A percentile compares a stretch with the other conserved stretches of the same genome.
These are phyloP conservation scores for Elsinoe ampelina DNA, from an alignment of 2,329 filamentous ascomycete species.

Conservation along the genomic window DNA sequence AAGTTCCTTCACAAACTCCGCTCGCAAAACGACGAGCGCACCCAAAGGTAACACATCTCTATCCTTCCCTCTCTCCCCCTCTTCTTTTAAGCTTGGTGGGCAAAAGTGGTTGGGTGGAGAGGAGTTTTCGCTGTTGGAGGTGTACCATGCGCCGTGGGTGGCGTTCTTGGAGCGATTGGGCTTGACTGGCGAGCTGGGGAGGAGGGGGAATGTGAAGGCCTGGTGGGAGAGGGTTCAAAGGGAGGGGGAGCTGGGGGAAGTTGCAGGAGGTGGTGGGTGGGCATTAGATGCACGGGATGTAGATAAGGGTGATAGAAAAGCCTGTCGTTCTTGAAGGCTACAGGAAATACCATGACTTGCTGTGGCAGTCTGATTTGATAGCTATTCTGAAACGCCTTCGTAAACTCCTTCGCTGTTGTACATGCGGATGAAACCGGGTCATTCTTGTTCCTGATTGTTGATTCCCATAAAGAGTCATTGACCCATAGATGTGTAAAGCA, in stretches of 20 bases:
- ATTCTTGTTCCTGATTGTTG: not conserved
- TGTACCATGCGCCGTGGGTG: conserved; percentile 13
- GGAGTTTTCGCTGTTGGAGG: conserved; percentile 9
- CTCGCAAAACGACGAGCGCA: not conserved
- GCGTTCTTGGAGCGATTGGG: not conserved
- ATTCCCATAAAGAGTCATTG: not conserved
- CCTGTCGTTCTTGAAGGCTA: not conserved
- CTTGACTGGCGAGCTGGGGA: not conserved
- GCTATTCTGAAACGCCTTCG: not conserved
- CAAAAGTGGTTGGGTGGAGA: conserved; percentile 8
- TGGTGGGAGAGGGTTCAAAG: conserved; percentile 9
- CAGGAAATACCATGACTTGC: not conserved
- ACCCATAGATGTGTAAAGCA: not conserved
- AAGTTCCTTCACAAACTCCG: not conserved
- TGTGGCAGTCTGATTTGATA: not conserved
- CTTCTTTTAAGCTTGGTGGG: not conserved
- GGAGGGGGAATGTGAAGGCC: not conserved
- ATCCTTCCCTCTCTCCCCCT: not conserved
- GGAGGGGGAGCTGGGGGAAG: not conserved
- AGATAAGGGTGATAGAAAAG: not conserved
- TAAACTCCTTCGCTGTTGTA: conserved; percentile 9
- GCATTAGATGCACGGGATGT: not conserved
- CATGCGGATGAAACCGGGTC: not conserved
- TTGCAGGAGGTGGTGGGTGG: not conserved
- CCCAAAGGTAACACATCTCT: not conserved